Base-by-base conservation (phyloP, 1,284 basidiomycete species). In the Papiliotrema laurentii region DNA sequence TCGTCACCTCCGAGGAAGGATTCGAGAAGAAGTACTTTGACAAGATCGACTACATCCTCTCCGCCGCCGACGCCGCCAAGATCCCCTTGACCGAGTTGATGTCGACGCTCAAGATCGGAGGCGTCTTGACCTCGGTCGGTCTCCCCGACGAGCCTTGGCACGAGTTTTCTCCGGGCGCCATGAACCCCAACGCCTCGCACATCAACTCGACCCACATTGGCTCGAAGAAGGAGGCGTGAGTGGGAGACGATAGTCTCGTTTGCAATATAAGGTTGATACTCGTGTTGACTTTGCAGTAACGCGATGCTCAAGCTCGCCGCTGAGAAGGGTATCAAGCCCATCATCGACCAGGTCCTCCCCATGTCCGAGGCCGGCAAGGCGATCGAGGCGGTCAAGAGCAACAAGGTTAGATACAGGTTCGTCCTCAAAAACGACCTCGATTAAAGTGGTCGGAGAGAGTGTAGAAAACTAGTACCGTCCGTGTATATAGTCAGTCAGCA, bases 11-110 rank as follows among this genome's bases (percentile, higher is more conserved):
- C 45, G 61, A 71, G 31, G 72, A 71, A 43, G 71, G 72, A 37
- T 83, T 80, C 55, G 72, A 70, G 10, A 68, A 79, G 47, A 54
- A 71, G 9, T 69, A 74, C 51, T 59, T 67, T 18, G 68, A 69
- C 21, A 74, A 76, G 33, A 73, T 85, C 21, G 83, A 85, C 65
- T 64, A 84, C 31, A 83, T 86, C 58, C 75, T 85, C 56, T 81
- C 79, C 31, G 79, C 75, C 46, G 73, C 75, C 35, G 74, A 73
- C 43, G 72, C 72, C 37, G 64, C 69, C 51, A 64, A 62, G 24
- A 58, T 77, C 22, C 73, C 76, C 7, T 47, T 78, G 33, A 53
- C 64, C 35, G 71, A 77, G 36, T 76, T 78, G 59, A 53, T 80
- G 28, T 72, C 72, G 18, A 76, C 74, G 48, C 72, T 81, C 47